Evolutionary conservation across 257 asterid genomes (phyloP), one percentile per base, ranked within the genome.

Genomic region (Primulina tabacum): DNA sequence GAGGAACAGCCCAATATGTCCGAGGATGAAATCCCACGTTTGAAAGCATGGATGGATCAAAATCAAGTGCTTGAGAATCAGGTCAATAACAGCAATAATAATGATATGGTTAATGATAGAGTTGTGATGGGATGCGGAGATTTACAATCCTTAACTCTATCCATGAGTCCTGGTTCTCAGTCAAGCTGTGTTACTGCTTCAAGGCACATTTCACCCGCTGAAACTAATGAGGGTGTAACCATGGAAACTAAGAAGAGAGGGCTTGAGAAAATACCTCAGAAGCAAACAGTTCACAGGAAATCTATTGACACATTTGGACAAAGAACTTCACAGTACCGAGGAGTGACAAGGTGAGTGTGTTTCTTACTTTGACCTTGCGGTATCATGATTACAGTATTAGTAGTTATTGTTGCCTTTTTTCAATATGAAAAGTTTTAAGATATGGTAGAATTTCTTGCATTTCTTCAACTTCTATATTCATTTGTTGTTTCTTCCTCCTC

Each of bases 251-350:
- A 83, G 87, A 92, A 90, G 70, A 87, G 95, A 70, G 82, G 77
- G 0, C 66, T 77, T 63, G 87, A 75, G 38, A 86, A 83, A 50
- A 62, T 82, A 37, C 82, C 71, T 4, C 86, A 53, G 43, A 83
- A 87, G 67, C 95, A 81, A 37, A 79, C 97, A 71, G 90, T 88
- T 53, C 98, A 92, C 57, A 82, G 98, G 77, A 92, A 90, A 77
- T 92, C 97, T n/a, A 86, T 90, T 3, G 96, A 90, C 73, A 92
- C 98, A 28, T 92, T 92, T 68, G 98, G 98, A 6, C 98, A 92
- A 60, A 88, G 98, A 73, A 92, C 98, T 0, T 92, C 98, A 64
- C 98, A 92, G 94, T 92, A 87, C 64, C 83, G 98, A 87, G 98
- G 98, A 17, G 97, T 92, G 24, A 90, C 97, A 16, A 88, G 97